Conservation (phyloP, 1,284 basidiomycete species). For the Fereydounia khargensis region DNA sequence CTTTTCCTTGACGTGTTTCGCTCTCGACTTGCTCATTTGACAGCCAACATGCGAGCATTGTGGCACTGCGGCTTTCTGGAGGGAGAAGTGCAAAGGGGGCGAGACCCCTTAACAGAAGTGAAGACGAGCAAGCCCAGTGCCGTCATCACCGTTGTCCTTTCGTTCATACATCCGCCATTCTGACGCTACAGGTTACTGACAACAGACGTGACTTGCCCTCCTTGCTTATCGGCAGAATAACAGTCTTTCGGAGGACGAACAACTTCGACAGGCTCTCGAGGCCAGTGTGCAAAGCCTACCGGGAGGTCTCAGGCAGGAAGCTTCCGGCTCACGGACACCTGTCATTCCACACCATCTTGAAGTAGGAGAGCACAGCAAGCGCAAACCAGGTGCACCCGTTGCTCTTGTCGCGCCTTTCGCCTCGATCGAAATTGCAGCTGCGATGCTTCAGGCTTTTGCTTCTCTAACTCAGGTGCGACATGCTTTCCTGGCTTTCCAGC, state of each 20-base stretch:
- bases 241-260: conserved; percentile 33
- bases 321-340: conserved; percentile 16
- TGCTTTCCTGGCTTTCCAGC: conserved; percentile 12
- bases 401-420: conserved; percentile 26
- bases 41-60: too few relatives aligned
- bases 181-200: conserved; percentile 1
- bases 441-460: conserved; percentile 18
- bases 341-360: conserved; percentile 23
- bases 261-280: conserved; percentile 31
- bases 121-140: too few relatives aligned
- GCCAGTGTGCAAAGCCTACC: conserved; percentile 35
- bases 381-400: conserved; percentile 11
- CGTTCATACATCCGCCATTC: too few relatives aligned
- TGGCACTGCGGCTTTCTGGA: too few relatives aligned
- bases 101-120: too few relatives aligned
- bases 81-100: too few relatives aligned
- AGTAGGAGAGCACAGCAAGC: conserved; percentile 8
- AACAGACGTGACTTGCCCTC: not conserved
- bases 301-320: conserved; percentile 6
- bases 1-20: too few relatives aligned
- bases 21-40: too few relatives aligned
- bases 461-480: conserved; percentile 14
- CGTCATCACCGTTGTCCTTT: too few relatives aligned
- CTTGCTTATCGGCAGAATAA: not conserved
- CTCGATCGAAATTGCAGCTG: conserved; percentile 22